Conservation (phyloP, 176 grass and related monocot species). For the Raddia guianensis region DNA sequence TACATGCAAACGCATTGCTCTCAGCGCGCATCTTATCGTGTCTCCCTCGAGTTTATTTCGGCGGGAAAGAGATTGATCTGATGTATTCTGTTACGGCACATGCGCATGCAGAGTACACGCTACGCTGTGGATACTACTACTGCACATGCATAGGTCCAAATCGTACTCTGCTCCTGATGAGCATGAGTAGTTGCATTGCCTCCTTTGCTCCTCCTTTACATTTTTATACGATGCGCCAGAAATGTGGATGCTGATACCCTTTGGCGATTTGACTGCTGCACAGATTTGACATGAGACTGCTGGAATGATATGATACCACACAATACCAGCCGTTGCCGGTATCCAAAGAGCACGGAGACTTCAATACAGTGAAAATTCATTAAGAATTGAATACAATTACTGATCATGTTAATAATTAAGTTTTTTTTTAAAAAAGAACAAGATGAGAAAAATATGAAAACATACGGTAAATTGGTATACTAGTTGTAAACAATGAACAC, state of each 20-base stretch:
- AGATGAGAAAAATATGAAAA: no score
- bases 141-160: background rate
- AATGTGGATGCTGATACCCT: background rate
- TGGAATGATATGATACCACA: no score
- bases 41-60: conserved; percentile 18
- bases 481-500: no score
- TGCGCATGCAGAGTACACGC: background rate
- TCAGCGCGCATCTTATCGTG: background rate
- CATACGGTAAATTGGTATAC: no score
- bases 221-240: background rate
- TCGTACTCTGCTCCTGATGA: background rate
- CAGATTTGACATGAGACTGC: background rate
- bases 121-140: background rate
- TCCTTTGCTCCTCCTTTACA: background rate
- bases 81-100: conserved; percentile 3
- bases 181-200: background rate
- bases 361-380: no score
- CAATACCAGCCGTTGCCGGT: no score
- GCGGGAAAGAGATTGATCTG: conserved; percentile 25
- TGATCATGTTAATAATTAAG: no score
- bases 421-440: no score
- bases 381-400: no score
- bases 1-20: background rate
- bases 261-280: background rate
- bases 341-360: no score